phyloP scores from a whole-genome alignment of 345 rosid genomes.

The Hirschfeldia incana region DNA sequence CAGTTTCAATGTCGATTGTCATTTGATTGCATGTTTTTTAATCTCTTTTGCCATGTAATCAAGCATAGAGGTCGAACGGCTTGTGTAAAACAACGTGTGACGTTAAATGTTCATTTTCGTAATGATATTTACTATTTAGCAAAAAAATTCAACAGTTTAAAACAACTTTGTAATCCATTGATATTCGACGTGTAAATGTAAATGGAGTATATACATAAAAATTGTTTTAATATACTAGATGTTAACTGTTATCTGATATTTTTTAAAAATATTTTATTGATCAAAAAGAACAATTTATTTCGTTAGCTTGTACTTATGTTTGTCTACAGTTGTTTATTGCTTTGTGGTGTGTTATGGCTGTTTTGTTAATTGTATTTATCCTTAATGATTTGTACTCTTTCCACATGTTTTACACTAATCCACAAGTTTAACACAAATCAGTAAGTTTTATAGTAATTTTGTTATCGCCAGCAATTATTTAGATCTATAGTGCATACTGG shows the following conservation, averaged over 20 bases:
- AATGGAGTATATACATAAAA: too few species aligned
- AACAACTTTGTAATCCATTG: not conserved
- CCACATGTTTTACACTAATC: not conserved
- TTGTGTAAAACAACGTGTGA: too few species aligned
- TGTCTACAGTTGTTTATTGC: not conserved
- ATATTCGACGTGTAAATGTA: not conserved
- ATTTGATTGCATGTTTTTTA: too few species aligned
- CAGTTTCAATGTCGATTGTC: too few species aligned
- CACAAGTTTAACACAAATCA: not conserved
- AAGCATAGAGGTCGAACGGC: too few species aligned
- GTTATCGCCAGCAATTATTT: not conserved
- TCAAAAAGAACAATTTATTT: not conserved
- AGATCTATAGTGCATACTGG: constrained; percentile 15
- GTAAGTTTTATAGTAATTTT: not conserved
- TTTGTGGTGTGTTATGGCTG: not conserved
- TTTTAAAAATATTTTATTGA: not conserved
- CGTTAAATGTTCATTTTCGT: too few species aligned
- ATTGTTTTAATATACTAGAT: not conserved
- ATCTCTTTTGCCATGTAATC: too few species aligned
- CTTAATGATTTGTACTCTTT: not conserved
- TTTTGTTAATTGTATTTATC: not conserved
- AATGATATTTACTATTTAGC: too few species aligned
- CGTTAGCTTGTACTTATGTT: not conserved
- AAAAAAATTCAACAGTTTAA: not conserved
- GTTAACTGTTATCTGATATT: not conserved